Evolutionary conservation across 1,284 basidiomycete species (phyloP).

Genomic region (Marasmius oreades): DNA sequence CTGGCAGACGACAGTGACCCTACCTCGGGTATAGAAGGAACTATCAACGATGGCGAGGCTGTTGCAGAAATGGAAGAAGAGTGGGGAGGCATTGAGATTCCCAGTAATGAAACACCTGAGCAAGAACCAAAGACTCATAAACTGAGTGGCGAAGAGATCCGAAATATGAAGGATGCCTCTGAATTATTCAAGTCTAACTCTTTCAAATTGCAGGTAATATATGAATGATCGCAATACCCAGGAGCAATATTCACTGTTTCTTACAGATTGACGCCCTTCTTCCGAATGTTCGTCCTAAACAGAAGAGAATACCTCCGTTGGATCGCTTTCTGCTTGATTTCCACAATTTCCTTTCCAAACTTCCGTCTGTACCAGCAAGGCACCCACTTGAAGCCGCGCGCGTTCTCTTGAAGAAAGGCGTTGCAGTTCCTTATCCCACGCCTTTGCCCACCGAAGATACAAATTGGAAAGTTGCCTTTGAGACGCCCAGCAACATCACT

Average conservation of each 20-base stretch:
- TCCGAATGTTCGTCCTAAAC: slow-evolving; percentile 73
- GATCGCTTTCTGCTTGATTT: slow-evolving; percentile 64
- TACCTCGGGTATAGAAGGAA: slow-evolving; percentile 14
- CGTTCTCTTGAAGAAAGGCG: slow-evolving; percentile 45
- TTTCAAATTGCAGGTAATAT: slow-evolving; percentile 77
- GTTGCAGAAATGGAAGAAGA: slow-evolving; percentile 25
- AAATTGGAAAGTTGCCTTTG: slow-evolving; percentile 75
- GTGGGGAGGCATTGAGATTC: slow-evolving; percentile 20
- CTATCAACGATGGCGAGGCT: slow-evolving; percentile 13
- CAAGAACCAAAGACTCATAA: slow-evolving; percentile 30
- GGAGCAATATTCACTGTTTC: neutral
- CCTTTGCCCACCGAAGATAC: slow-evolving; percentile 67
- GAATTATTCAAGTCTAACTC: slow-evolving; percentile 81
- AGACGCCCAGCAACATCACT: slow-evolving; percentile 61
- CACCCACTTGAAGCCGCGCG: slow-evolving; percentile 65
- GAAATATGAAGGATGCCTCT: slow-evolving; percentile 70
- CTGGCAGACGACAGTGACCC: slow-evolving; percentile 14
- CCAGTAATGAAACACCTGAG: slow-evolving; percentile 17
- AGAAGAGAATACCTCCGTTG: slow-evolving; percentile 47
- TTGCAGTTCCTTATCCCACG: slow-evolving; percentile 61
- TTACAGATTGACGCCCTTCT: slow-evolving; percentile 76
- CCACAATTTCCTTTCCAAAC: slow-evolving; percentile 53
- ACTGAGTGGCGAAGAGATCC: slow-evolving; percentile 72
- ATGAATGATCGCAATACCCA: slow-evolving; percentile 1
- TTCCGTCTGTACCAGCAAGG: slow-evolving; percentile 55